Conservation (phyloP, 495 filamentous ascomycete genomes). For the Lentithecium fluviatile region DNA sequence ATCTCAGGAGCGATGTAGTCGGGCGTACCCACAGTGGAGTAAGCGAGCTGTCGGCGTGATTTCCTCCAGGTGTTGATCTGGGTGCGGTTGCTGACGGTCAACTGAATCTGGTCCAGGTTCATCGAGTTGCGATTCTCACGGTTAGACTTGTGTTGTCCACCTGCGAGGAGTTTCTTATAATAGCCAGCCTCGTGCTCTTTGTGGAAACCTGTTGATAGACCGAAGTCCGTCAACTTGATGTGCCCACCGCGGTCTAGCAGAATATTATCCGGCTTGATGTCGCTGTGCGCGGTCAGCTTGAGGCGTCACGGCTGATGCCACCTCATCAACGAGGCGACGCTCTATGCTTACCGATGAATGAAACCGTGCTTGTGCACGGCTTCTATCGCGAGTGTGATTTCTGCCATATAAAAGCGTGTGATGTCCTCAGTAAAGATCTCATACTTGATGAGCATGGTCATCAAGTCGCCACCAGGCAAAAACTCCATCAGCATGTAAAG, state of each 20-base stretch:
- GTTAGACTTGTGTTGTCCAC: conserved; percentile 64
- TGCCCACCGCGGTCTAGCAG: conserved; percentile 92
- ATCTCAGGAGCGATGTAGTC: conserved; percentile 99
- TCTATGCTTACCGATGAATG: conserved; percentile 80
- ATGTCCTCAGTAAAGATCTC: conserved; percentile 99
- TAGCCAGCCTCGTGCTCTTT: conserved; percentile 97
- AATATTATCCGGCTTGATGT: conserved; percentile 99
- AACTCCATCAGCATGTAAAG: conserved; percentile 99
- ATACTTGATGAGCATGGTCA: conserved; percentile 99
- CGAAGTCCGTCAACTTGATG: conserved; percentile 98
- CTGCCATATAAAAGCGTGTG: conserved; percentile 98
- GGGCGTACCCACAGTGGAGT: conserved; percentile 96
- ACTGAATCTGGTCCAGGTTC: conserved; percentile 93
- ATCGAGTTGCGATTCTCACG: conserved; percentile 82
- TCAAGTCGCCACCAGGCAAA: conserved; percentile 93
- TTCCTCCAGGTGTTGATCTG: conserved; percentile 99
- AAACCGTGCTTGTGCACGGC: conserved; percentile 97
- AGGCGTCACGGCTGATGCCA: no score
- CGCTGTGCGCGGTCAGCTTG: conserved; percentile 53
- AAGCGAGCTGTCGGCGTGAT: conserved; percentile 90
- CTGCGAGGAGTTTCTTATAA: conserved; percentile 86
- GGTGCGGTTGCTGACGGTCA: conserved; percentile 94
- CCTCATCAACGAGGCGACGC: background rate
- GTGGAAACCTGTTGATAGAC: conserved; percentile 95
- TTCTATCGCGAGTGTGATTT: conserved; percentile 95